Conservation (phyloP, 78 protist genomes). For the Capsaspora owczarzaki region DNA sequence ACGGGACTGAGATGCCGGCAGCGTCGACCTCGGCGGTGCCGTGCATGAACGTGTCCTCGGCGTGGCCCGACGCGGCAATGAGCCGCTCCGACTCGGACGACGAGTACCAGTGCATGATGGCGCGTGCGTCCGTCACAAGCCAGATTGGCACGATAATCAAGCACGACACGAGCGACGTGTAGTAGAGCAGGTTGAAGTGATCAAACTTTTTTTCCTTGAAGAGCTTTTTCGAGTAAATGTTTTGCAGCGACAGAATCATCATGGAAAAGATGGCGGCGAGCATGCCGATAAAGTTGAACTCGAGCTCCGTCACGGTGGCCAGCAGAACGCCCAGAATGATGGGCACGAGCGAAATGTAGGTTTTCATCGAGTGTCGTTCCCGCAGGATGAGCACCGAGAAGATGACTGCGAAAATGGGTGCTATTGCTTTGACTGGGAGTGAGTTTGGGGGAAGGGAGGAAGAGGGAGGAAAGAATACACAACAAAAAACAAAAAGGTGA, state of each 20-base stretch:
- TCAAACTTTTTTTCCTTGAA: background rate
- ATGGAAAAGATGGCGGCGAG: background rate
- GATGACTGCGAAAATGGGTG: constrained; percentile 29
- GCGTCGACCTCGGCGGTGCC: background rate
- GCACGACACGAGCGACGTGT: background rate
- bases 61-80: too few species aligned
- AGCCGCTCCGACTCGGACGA: too few species aligned
- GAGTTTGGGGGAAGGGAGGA: too few species aligned
- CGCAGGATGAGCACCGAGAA: constrained; percentile 14
- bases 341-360: constrained; percentile 35
- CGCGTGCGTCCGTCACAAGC: background rate
- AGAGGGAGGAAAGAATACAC: background rate
- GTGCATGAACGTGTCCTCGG: background rate
- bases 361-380: constrained; percentile 8
- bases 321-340: constrained; percentile 28
- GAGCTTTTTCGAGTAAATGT: constrained; percentile 16
- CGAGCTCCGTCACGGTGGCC: constrained; percentile 32
- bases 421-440: constrained; percentile 20
- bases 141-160: background rate
- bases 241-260: constrained; percentile 1
- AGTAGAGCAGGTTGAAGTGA: background rate
- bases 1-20: background rate
- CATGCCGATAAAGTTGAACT: constrained; percentile 20
- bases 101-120: background rate
- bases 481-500: background rate